Percentiles rank a stretch among this genome's conserved stretches.
Evolutionary conservation across 495 filamentous ascomycete species (phyloP).

Genomic region (Aspergillus nidulans): DNA sequence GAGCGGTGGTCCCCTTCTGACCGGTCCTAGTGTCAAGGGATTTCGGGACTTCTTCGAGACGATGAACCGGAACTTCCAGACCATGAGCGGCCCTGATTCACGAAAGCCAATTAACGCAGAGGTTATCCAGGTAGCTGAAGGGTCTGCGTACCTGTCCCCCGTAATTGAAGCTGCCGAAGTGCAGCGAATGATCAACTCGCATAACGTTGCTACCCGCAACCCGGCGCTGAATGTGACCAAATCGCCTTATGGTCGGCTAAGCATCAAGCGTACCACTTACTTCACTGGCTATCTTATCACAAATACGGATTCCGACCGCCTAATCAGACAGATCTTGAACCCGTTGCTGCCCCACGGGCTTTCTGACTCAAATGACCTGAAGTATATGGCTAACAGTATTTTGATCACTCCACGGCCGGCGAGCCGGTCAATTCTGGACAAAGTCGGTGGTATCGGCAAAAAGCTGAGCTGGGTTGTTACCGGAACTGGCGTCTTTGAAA

Average conservation of each 20-base stretch:
- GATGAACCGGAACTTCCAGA: constrained; percentile 57
- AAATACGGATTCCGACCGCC: constrained; percentile 58
- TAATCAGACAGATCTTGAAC: constrained; percentile 62
- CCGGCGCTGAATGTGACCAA: constrained; percentile 29
- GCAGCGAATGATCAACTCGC: constrained; percentile 82
- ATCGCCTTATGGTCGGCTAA: constrained; percentile 41
- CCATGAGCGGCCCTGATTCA: constrained; percentile 23
- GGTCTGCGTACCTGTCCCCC: constrained; percentile 71
- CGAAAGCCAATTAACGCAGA: constrained; percentile 67
- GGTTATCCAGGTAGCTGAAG: constrained; percentile 83
- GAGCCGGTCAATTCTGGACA: constrained; percentile 62
- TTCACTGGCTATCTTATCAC: constrained; percentile 92
- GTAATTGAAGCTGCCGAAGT: constrained; percentile 78
- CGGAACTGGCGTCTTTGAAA: constrained; percentile 66
- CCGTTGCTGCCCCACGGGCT: constrained; percentile 44
- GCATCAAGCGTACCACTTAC: constrained; percentile 81
- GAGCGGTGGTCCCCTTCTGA: constrained; percentile 12
- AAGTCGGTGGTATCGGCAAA: constrained; percentile 78
- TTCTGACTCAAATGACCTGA: constrained; percentile 60
- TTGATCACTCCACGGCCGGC: constrained; percentile 77
- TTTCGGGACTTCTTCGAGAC: constrained; percentile 78
- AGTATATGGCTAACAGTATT: constrained; percentile 83
- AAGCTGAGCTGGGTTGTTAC: constrained; percentile 81
- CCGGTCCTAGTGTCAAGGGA: constrained; percentile 51
- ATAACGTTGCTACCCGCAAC: constrained; percentile 58